Evolutionary conservation across 208 protist genomes (phyloP), one percentile per base, ranked within the genome.

Genomic region (Jaenimonas drosophilae): DNA sequence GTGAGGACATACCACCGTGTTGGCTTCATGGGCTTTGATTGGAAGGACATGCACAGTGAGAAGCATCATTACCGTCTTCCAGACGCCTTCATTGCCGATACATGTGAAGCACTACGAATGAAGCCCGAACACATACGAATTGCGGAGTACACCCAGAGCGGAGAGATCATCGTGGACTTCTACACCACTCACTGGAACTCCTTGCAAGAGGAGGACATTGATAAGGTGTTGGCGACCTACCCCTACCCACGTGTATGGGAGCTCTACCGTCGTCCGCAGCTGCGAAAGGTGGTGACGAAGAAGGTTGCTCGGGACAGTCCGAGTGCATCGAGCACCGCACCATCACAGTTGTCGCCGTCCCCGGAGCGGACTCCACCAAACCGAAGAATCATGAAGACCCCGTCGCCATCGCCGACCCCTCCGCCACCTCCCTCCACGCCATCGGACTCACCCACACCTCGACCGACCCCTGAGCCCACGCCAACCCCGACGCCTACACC

Each of bases 1-100:
- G n/a, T n/a, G 9, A 59, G 41, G n/a, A 59, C 51, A 11, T 59
- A 53, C 19, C 59, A 65, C 17, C 59, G 59, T 25, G 51, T 65
- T 3, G 59, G 59, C 16, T 65, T 65, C 42, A 42, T 59, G 4
- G 59, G 59, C 4, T 3, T 26, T 0, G 41, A 58, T 4, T 59
- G 59, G 59, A n/a, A n/a, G n/a, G n/a, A n/a, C n/a, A n/a, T n/a
- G n/a, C n/a, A n/a, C n/a, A n/a, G n/a, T n/a, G n/a, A n/a, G n/a
- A n/a, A n/a, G n/a, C n/a, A n/a, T n/a, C n/a, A n/a, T n/a, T n/a
- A 51, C 20, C 4, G 11, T 30, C 23, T 65, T 5, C 30, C 3
- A 21, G 9, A 12, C 21, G 41, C 43, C 16, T 56, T 65, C 46
- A 41, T 54, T 21, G 20, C 34, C 29, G 59, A 65, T n/a, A 28